Base-by-base conservation (phyloP, 139 green algal species). In the Micromonas commoda region DNA sequence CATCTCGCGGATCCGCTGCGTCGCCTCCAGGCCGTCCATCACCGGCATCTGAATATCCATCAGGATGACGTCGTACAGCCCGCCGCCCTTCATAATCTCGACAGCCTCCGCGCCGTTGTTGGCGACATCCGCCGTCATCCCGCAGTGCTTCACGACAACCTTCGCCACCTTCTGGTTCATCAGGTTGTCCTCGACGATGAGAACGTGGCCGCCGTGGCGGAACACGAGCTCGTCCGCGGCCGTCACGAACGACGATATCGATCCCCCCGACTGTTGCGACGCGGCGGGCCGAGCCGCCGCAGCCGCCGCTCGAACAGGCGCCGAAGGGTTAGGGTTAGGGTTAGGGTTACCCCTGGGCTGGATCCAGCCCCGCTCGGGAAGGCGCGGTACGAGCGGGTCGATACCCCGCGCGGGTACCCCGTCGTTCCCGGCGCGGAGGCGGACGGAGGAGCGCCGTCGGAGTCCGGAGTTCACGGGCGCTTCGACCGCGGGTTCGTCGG, bases 11-110 rank as follows among this genome's bases (percentile, higher is more conserved):
- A 77, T 77, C n/a, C 21, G 16, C 71, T 24, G 38, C 38, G 85
- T 83, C n/a, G 90, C 87, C 78, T 91, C 85, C 52, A 92, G 57
- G 3, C 90, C 90, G 73, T 94, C 85, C 89, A 92, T 94, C 29
- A 86, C 69, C 0, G 91, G 91, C 91, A 96, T 96, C 82, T 95
- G 89, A 16, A 94, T 81, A 80, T 96, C 91, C 76, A 90, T 92
- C 21, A 96, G 82, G 60, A 95, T 88, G 65, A 91, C 71, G 77
- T 93, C 82, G 66, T 92, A 95, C 71, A 29, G 57, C 52, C 29
- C 76, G 63, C 29, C 66, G 66, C 34, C 34, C 19, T 19, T 20
- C 34, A 31, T 54, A 28, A 53, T 73, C 19, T 53, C 23, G 16
- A 73, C 29, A 6, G 66, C 66, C 66, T 73, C 66, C 66, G 51